Percentiles rank a stretch among this genome's conserved stretches.
Evolutionary conservation across 1,139 yeast species (phyloP).

Genomic region (Sugiyamaella sp.): DNA sequence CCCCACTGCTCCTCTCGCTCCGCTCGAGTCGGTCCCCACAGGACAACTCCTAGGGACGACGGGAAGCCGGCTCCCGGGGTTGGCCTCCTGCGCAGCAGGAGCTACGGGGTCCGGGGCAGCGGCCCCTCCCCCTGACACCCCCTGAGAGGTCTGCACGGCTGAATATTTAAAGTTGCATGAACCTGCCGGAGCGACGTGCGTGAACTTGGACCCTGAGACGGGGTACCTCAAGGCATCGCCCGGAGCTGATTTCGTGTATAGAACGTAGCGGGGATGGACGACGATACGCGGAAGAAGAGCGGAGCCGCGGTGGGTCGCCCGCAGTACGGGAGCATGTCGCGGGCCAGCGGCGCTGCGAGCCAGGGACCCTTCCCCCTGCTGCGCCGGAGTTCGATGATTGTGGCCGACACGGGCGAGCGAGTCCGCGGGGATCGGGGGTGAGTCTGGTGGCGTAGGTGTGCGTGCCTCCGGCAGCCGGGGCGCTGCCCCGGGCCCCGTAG

Average conservation of each 20-base stretch:
- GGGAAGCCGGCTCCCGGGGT: too few species aligned
- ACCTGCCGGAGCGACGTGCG: not conserved
- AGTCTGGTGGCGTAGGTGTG: not conserved
- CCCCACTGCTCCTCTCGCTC: too few species aligned
- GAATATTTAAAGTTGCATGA: not conserved
- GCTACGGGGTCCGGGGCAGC: not conserved
- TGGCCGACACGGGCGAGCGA: constrained; percentile 44
- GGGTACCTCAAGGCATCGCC: not conserved
- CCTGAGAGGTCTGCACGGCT: constrained; percentile 3
- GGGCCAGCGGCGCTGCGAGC: not conserved
- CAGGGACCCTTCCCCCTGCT: constrained; percentile 30
- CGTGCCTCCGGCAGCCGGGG: not conserved
- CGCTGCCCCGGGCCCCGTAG: not conserved
- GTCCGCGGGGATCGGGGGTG: constrained; percentile 24
- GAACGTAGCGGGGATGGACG: too few species aligned
- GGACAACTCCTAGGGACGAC: too few species aligned
- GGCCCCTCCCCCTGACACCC: not conserved
- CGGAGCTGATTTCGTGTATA: too few species aligned
- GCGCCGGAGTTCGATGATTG: constrained; percentile 41
- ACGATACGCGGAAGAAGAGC: too few species aligned
- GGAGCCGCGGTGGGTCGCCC: not conserved
- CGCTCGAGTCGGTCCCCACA: too few species aligned
- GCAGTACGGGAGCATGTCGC: constrained; percentile 1
- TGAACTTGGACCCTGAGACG: not conserved
- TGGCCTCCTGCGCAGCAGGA: not conserved